Base-by-base conservation (phyloP, 2,329 filamentous ascomycete genomes). In the Colletotrichum tanaceti region DNA sequence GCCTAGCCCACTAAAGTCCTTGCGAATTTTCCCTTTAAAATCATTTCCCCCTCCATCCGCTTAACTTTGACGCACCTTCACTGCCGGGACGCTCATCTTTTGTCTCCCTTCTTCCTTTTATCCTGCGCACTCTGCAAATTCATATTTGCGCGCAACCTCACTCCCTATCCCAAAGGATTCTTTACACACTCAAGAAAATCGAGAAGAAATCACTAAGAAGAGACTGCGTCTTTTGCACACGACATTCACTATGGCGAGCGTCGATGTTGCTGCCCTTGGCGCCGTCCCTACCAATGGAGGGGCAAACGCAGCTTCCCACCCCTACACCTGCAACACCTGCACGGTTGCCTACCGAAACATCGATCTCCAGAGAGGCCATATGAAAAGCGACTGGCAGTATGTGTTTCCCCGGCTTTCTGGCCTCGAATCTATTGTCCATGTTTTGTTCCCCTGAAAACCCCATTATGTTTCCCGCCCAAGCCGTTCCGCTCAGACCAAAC, bases 381-480 rank as follows among this genome's bases (percentile, higher is more conserved):
- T 99, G 96, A 94, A 96, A 80, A 96, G 91, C 74, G 96, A 99
- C 83, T 99, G 96, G 96, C 95, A 99, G 92, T 96, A 86, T 83
- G 93, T 90, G 41, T 57, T 57, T 67, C 38, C 59, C 18, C 43
- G n/a, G 9, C 32, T 50, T 28, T 4, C 28, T 18, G 5, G 16
- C 14, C 1, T 32, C 4, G 13, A 47, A n/a, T 22, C 9, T 16
- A 18, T 22, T 16, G 18, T 35, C 11, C n/a, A 9, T 4, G 16
- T 13, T 4, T 28, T 43, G 22, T 24, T 10, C 38, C 6, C 16
- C 38, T 2, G 13, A 6, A 18, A 32, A 44, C 24, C 4, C 43
- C 18, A 4, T 13, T 20, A 20, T 53, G 28, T 58, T 46, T 38
- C 52, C 32, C 32, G 32, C 32, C 32, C 52, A 28, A 4, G 28